Evolutionary conservation across 257 asterid genomes (phyloP), one percentile per base, ranked within the genome.

Genomic region (Jacaranda copaia): DNA sequence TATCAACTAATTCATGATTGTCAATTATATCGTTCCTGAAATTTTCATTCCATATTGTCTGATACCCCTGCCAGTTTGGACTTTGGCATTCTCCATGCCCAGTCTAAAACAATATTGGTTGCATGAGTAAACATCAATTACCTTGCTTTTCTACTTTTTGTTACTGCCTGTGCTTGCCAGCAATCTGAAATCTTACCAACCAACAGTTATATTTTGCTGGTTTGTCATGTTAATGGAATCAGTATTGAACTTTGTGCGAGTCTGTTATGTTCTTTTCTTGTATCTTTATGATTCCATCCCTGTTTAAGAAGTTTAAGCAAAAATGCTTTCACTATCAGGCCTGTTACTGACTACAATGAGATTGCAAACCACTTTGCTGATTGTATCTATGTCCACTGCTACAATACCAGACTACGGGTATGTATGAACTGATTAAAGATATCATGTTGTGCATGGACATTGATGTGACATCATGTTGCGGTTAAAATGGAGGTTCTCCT

Each of bases 361-460:
- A 86, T 95, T 73, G 81, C 99, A 48, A 67, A 86, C 79, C 98
- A 93, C 84, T 91, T 95, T 88, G 92, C 92, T 57, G 93, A 95
- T 6, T 89, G 95, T 52, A 90, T 95, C 45, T 90, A 88, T 74
- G 99, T 87, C 70, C 97, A 91, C 85, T 84, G 86, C 87, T 82
- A 85, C 93, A 93, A 93, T 77, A 89, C 96, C 59, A 88, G 80
- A 80, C 49, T 82, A 68, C 87, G 80, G 94, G 97, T 91, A 94
- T 40, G 77, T 72, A 39, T 83, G 68, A 77, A 43, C 75, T 75
- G 59, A 62, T 19, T 32, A 43, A 15, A 64, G 16, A 19, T 53
- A 20, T 76, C 58, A 15, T 61, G 25, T 12, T 64, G 48, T 64
- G 67, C 14, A 8, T 56, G 60, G n/a, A 71, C 8, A 42, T 16